A percentile compares a stretch with the other conserved stretches of the same genome.
phyloP scores from a whole-genome alignment of 768 basidiomycete genomes.

The Boletus pseudopeckii region DNA sequence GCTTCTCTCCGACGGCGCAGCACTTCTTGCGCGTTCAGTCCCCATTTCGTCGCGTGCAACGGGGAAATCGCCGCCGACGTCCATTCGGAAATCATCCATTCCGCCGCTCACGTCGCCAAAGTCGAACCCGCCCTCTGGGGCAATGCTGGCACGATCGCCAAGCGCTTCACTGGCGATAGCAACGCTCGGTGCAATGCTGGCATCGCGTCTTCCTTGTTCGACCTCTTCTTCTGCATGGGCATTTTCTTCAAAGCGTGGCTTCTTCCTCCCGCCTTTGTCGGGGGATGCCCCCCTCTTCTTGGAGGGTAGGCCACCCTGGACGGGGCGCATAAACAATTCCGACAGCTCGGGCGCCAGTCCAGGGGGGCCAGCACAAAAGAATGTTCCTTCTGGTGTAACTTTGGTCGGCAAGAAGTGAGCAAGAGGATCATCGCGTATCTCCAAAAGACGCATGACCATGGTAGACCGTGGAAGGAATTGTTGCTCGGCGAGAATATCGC shows the following conservation, averaged over 20 bases:
- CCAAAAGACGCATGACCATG: slow-evolving; percentile 79
- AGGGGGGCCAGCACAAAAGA: slow-evolving; percentile 82
- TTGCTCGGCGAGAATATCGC: slow-evolving; percentile 73
- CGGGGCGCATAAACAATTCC: slow-evolving; percentile 80
- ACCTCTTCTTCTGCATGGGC: slow-evolving; percentile 54
- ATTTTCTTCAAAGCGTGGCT: slow-evolving; percentile 53
- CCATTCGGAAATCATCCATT: slow-evolving; percentile 72
- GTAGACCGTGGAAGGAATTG: slow-evolving; percentile 84
- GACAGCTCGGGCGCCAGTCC: slow-evolving; percentile 79
- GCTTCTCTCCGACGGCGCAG: slow-evolving; percentile 53
- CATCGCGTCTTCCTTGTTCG: slow-evolving; percentile 68
- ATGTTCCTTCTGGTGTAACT: slow-evolving; percentile 63
- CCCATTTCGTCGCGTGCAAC: slow-evolving; percentile 32
- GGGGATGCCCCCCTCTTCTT: slow-evolving; percentile 62
- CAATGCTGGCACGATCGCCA: slow-evolving; percentile 50
- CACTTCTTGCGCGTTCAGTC: slow-evolving; percentile 43
- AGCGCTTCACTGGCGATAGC: slow-evolving; percentile 55
- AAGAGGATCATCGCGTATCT: slow-evolving; percentile 81
- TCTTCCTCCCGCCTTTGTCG: slow-evolving; percentile 55
- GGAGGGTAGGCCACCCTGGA: slow-evolving; percentile 43
- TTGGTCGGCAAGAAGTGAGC: slow-evolving; percentile 84
- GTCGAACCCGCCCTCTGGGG: slow-evolving; percentile 56
- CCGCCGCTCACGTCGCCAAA: slow-evolving; percentile 54
- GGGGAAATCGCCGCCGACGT: slow-evolving; percentile 48
- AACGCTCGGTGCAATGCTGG: slow-evolving; percentile 58